phyloP scores from a whole-genome alignment of 2,329 filamentous ascomycete genomes.

The Hysterium pulicare region DNA sequence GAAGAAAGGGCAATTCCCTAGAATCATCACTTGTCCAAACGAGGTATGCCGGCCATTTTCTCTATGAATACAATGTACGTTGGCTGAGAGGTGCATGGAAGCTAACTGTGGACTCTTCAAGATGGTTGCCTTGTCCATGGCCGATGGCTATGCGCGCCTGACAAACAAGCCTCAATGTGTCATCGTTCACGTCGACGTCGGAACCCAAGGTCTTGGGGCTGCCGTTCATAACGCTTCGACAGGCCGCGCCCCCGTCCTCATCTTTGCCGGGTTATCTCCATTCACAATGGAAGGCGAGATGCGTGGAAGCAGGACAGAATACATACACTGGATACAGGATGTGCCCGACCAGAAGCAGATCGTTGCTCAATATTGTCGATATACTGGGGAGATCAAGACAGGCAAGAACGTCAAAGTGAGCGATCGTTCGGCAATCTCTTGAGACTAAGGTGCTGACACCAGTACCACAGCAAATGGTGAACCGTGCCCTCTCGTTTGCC shows the following conservation, averaged over 20 bases:
- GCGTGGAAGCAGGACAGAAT: slow-evolving; percentile 68
- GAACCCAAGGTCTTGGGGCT: slow-evolving; percentile 73
- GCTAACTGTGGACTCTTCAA: slow-evolving; percentile 27
- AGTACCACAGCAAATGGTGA: slow-evolving; percentile 71
- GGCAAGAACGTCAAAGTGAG: slow-evolving; percentile 71
- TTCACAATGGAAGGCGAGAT: slow-evolving; percentile 76
- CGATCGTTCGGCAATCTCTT: too few relatives aligned
- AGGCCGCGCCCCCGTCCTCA: slow-evolving; percentile 69
- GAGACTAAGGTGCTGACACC: too few relatives aligned
- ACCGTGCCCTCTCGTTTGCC: slow-evolving; percentile 78
- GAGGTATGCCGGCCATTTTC: slow-evolving; percentile 51
- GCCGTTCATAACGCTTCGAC: slow-evolving; percentile 77
- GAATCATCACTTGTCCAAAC: slow-evolving; percentile 75
- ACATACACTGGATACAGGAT: slow-evolving; percentile 85
- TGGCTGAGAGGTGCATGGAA: neutral
- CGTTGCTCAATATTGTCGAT: slow-evolving; percentile 80
- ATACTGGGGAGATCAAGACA: slow-evolving; percentile 77
- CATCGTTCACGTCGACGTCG: slow-evolving; percentile 76
- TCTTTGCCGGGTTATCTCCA: slow-evolving; percentile 75
- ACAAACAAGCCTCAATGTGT: slow-evolving; percentile 69
- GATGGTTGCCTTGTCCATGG: slow-evolving; percentile 85
- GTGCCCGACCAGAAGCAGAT: slow-evolving; percentile 80
- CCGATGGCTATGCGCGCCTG: slow-evolving; percentile 68
- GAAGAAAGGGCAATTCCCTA: slow-evolving; percentile 62
- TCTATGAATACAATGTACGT: too few relatives aligned